These are phyloP conservation scores for Fusarium nelsonii DNA, from an alignment of 2,329 filamentous ascomycete genomes.

Conservation along the genomic window DNA sequence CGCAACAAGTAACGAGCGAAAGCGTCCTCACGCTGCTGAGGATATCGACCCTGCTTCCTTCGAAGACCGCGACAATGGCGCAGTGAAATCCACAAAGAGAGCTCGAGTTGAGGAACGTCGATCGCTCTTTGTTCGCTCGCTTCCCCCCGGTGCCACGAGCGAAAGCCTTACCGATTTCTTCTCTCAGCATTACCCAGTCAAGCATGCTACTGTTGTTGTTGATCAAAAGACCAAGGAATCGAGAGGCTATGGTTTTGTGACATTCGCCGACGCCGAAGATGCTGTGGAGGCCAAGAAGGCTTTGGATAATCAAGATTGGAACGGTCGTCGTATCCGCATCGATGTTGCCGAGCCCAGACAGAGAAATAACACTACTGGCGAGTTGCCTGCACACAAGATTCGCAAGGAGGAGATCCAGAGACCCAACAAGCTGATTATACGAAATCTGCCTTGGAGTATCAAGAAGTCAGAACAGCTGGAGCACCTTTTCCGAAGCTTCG, in stretches of 20 bases:
- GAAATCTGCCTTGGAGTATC: slow-evolving; percentile 96
- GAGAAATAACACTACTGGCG: slow-evolving; percentile 67
- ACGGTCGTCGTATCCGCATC: slow-evolving; percentile 84
- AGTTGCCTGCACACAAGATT: slow-evolving; percentile 60
- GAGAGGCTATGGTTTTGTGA: slow-evolving; percentile 95
- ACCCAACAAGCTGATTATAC: slow-evolving; percentile 83
- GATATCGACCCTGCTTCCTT: slow-evolving; percentile 48
- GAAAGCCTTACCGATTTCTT: slow-evolving; percentile 89
- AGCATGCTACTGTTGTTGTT: slow-evolving; percentile 92
- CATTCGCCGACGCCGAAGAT: slow-evolving; percentile 94
- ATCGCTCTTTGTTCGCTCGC: slow-evolving; percentile 90
- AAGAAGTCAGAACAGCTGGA: slow-evolving; percentile 85
- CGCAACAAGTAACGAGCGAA: slow-evolving; percentile 51
- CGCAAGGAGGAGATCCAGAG: slow-evolving; percentile 71
- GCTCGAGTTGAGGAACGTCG: slow-evolving; percentile 70
- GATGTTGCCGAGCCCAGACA: slow-evolving; percentile 90
- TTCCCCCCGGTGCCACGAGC: slow-evolving; percentile 82
- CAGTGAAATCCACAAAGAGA: slow-evolving; percentile 62
- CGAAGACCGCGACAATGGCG: slow-evolving; percentile 51
- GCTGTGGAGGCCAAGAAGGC: slow-evolving; percentile 83
- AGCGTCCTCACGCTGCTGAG: slow-evolving; percentile 53
- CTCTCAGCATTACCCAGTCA: slow-evolving; percentile 93
- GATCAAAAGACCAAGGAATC: slow-evolving; percentile 89
- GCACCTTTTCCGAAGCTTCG: slow-evolving; percentile 85
- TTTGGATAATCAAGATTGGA: slow-evolving; percentile 81